Evolutionary conservation across 805 yeast species (phyloP).

Genomic region (Teunomyces aglyptinius): DNA sequence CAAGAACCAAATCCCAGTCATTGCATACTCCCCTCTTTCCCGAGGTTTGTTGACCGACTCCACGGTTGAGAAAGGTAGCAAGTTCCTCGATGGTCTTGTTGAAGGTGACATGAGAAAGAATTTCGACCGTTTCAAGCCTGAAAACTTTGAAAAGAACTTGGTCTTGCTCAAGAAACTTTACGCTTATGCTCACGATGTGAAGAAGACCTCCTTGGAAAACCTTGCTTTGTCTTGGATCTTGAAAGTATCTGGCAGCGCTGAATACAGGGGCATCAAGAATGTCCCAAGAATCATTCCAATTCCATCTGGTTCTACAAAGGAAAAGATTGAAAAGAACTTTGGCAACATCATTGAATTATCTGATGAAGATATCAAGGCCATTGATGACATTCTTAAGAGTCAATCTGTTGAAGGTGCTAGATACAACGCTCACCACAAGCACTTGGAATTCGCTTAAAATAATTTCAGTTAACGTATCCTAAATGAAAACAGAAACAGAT

Average conservation of each 20-base stretch:
- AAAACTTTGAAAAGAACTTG: constrained; percentile 54
- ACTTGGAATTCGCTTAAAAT: constrained; percentile 4
- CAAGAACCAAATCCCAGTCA: constrained; percentile 58
- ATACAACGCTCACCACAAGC: constrained; percentile 33
- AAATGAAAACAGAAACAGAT: too few species aligned
- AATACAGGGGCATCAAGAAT: constrained; percentile 39
- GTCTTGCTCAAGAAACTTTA: constrained; percentile 47
- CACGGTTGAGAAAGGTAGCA: constrained; percentile 37
- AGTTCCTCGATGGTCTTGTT: constrained; percentile 44
- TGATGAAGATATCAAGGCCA: constrained; percentile 54
- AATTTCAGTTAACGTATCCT: too few species aligned
- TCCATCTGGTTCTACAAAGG: constrained; percentile 68
- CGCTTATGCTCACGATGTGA: constrained; percentile 46
- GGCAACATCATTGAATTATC: constrained; percentile 43
- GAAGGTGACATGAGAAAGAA: constrained; percentile 52
- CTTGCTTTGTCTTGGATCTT: constrained; percentile 44
- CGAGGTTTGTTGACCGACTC: constrained; percentile 74
- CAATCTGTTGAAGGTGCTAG: constrained; percentile 57
- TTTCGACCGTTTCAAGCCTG: constrained; percentile 59
- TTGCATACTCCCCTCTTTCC: constrained; percentile 83
- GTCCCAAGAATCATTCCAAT: constrained; percentile 68
- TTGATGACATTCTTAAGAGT: constrained; percentile 44
- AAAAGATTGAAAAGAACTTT: constrained; percentile 62
- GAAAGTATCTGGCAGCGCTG: constrained; percentile 64
- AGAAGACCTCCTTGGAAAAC: constrained; percentile 57